Base-by-base conservation (phyloP, 169 alveolate genomes). In the Plasmodium vivax region DNA sequence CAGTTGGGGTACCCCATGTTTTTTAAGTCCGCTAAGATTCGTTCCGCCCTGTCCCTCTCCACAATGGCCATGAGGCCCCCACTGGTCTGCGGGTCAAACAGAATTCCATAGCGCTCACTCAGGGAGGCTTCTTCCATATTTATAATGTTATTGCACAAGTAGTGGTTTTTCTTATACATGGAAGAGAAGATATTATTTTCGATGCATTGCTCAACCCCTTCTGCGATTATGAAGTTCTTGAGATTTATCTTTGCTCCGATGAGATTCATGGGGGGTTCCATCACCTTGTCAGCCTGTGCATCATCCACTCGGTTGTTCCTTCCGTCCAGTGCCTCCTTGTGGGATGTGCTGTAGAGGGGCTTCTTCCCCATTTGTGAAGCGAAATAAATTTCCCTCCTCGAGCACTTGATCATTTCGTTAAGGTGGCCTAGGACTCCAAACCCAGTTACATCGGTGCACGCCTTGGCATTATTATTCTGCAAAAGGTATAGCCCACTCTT, bases 41-140 rank as follows among this genome's bases (percentile, higher is more conserved):
- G 47, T 38, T 71, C 41, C 0, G 95, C 95, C 12, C 51, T 30
- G 38, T 92, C 85, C 68, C 75, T 92, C 27, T 68, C 84, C 45
- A 92, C 95, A 45, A 92, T 92, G 32, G 92, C 95, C 92, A 92
- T 81, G 58, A 92, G 38, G 3, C 95, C 95, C 43, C 95, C 95
- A 92, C 95, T 92, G 38, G 95, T 92, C 79, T 92, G 95, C 38
- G 95, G 95, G 47, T 92, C 95, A 58, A 92, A 92, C 27, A 92
- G n/a, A 82, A 92, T 30, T 71, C 95, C 95, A 82, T 92, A 92
- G 19, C 84, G 73, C 2, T 73, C 88, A 82, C 77, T 51, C 75
- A 54, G 9, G 43, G 77, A 34, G 14, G 91, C 95, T 82, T 92
- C 92, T 12, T 92, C 92, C 83, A 92, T 73, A 79, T 92, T 92